These are phyloP conservation scores for Aschersonia sp. DNA, from an alignment of 2,329 filamentous ascomycete genomes.

Conservation along the genomic window DNA sequence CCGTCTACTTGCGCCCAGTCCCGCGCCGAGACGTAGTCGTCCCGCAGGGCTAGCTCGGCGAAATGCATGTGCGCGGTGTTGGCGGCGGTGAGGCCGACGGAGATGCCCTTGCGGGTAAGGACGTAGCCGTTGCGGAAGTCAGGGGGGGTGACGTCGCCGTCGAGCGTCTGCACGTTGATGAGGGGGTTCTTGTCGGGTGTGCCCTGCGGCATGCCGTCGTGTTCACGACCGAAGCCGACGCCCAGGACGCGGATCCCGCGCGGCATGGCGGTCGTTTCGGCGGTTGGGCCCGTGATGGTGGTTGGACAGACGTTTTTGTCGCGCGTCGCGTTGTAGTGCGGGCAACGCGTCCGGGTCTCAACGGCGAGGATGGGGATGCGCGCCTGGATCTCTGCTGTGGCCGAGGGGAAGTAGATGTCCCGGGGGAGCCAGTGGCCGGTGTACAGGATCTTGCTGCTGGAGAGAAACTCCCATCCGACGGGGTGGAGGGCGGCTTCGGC, in stretches of 20 bases:
- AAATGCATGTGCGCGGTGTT: slow-evolving; percentile 1
- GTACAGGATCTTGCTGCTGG: slow-evolving; percentile 4
- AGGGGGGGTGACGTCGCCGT: background rate
- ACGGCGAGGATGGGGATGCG: slow-evolving; percentile 1
- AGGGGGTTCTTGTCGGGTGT: slow-evolving; percentile 2
- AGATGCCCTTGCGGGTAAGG: background rate
- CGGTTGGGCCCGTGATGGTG: background rate
- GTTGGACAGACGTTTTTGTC: background rate
- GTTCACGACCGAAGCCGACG: slow-evolving; percentile 2
- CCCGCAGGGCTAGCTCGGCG: background rate
- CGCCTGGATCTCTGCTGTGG: background rate
- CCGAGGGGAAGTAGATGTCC: background rate
- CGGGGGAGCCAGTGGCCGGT: slow-evolving; percentile 1
- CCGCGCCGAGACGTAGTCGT: background rate
- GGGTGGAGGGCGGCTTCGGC: background rate
- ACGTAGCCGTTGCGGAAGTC: slow-evolving; percentile 1
- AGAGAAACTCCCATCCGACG: slow-evolving; percentile 1
- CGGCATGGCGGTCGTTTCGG: background rate
- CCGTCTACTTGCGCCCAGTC: slow-evolving; percentile 1
- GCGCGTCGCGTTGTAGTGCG: slow-evolving; percentile 1
- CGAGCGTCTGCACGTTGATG: slow-evolving; percentile 1
- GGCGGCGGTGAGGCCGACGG: slow-evolving; percentile 1
- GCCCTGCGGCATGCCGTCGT: slow-evolving; percentile 3
- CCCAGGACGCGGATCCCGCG: background rate
- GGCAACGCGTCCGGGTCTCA: background rate